Conservation (phyloP, 768 basidiomycete genomes). For the Suillus bovinus region DNA sequence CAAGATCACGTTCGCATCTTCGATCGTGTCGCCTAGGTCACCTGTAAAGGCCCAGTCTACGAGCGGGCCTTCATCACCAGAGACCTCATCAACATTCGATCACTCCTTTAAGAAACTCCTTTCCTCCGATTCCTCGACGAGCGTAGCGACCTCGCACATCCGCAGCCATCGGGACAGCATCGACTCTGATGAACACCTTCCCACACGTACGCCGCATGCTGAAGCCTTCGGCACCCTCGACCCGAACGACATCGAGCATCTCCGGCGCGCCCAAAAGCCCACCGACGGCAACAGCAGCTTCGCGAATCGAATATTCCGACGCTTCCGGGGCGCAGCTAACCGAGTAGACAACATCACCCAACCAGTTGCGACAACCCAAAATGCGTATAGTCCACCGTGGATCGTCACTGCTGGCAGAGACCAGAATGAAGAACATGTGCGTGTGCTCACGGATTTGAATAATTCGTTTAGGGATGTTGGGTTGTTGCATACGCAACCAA, state of each 20-base stretch:
- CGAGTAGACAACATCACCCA: slow-evolving; percentile 26
- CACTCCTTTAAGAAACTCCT: slow-evolving; percentile 9
- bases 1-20: slow-evolving; percentile 21
- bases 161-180: slow-evolving; percentile 27
- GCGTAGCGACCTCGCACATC: slow-evolving; percentile 4
- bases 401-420: slow-evolving; percentile 61
- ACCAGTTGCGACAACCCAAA: slow-evolving; percentile 27
- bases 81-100: slow-evolving; percentile 9
- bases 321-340: slow-evolving; percentile 18
- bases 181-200: slow-evolving; percentile 29
- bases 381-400: slow-evolving; percentile 56
- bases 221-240: slow-evolving; percentile 64
- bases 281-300: slow-evolving; percentile 18
- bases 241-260: slow-evolving; percentile 50
- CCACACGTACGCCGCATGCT: slow-evolving; percentile 57
- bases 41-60: slow-evolving; percentile 9
- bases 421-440: slow-evolving; percentile 66
- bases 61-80: slow-evolving; percentile 25
- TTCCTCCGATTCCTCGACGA: slow-evolving; percentile 13
- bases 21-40: slow-evolving; percentile 19
- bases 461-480: slow-evolving; percentile 82
- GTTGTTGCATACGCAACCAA: slow-evolving; percentile 57
- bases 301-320: slow-evolving; percentile 24
- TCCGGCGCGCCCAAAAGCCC: slow-evolving; percentile 35
- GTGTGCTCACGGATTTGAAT: slow-evolving; percentile 68